Base-by-base conservation (phyloP, 129 eudicot species). In the Chrysanthemum makinoi region DNA sequence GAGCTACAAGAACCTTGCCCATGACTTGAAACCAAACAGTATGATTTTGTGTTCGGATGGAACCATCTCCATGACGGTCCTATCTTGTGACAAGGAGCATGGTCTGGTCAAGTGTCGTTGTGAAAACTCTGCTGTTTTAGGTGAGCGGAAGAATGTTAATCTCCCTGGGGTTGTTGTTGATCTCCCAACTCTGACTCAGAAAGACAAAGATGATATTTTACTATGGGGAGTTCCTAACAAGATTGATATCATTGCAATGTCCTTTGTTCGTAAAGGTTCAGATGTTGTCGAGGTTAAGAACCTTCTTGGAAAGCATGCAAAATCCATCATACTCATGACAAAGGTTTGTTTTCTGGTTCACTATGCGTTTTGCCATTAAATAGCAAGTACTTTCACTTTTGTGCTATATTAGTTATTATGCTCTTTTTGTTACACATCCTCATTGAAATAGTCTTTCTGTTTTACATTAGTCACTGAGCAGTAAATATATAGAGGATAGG, bases 241-340 rank as follows among this genome's bases (percentile, higher is more conserved):
- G 55, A 50, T 50, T 50, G 55, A 50, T 13, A 50, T 50, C 5
- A 50, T 50, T 2, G 55, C 55, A 11, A 6, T 50, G 55, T 50
- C 55, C n/a, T 50, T 50, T 50, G 55, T 50, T 50, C 55, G 55
- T 50, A 50, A 50, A 50, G 55, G 55, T 50, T 50, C 55, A 50
- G 55, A 50, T 50, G 55, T 50, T 50, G 55, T 6, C n/a, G 55
- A 50, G 55, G 55, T 50, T 50, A n/a, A n/a, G 13, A 50, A 50
- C 5, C 55, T 50, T 50, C 55, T 50, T 50, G 55, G 55, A 50
- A n/a, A 50, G n/a, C 55, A 50, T 50, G 55, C 55, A 3, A 50
- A 50, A n/a, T 50, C 55, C 5, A 50, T 50, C n/a, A n/a, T 50
- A 3, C 55, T 50, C 13, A 50, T 50, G 55, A 10, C 55, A 50